A percentile compares a stretch with the other conserved stretches of the same genome.
These are phyloP conservation scores for Coemansia sp. DNA, from an alignment of 192 early-diverging fungal species.

Conservation along the genomic window DNA sequence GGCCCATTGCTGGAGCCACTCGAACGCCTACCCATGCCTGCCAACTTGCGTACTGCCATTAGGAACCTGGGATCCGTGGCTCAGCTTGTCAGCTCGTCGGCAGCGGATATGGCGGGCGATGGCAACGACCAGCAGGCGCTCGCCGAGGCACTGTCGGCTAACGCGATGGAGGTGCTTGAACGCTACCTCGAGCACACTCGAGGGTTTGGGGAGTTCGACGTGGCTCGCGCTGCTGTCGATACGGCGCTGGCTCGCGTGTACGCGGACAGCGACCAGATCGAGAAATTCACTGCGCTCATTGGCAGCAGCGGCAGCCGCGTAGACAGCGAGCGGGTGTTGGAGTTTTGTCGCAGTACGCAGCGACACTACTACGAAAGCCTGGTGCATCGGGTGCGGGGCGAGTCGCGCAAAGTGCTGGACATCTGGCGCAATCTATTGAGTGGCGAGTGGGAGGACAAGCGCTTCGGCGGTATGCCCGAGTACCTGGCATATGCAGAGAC, in stretches of 20 bases:
- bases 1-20: constrained; percentile 38
- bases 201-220: background rate
- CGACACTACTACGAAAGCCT: constrained; percentile 44
- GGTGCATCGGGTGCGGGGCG: constrained; percentile 24
- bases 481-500: constrained; percentile 23
- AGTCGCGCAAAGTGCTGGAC: constrained; percentile 16
- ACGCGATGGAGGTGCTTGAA: constrained; percentile 35
- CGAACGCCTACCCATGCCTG: constrained; percentile 33
- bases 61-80: constrained; percentile 23
- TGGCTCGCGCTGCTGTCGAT: constrained; percentile 18
- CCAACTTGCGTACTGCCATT: constrained; percentile 19
- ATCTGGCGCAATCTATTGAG: constrained; percentile 33
- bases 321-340: constrained; percentile 21
- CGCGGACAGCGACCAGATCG: constrained; percentile 14
- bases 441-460: constrained; percentile 15
- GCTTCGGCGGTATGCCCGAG: constrained; percentile 43
- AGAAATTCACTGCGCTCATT: constrained; percentile 18
- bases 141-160: constrained; percentile 14
- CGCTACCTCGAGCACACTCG: constrained; percentile 35
- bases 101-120: constrained; percentile 18
- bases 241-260: constrained; percentile 40
- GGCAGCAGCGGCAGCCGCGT: constrained; percentile 9
- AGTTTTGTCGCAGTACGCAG: constrained; percentile 14
- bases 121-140: constrained; percentile 9
- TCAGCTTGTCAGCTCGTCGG: constrained; percentile 8